Evolutionary conservation across 1,284 basidiomycete genomes (phyloP).

Genomic region (Leccinum discolor): DNA sequence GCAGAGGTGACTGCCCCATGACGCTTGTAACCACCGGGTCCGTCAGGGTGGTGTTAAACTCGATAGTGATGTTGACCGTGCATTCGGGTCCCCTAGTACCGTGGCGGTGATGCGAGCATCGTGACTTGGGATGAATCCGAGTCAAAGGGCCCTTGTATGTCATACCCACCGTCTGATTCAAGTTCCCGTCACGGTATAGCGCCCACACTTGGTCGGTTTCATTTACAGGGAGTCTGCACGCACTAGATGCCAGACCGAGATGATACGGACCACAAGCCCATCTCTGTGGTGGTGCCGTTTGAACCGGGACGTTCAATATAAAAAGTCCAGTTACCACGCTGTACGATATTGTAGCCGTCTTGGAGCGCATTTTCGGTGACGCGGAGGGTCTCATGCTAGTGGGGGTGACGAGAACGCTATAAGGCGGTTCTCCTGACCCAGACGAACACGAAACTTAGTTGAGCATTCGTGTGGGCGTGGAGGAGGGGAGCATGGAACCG

Average conservation of each 20-base stretch:
- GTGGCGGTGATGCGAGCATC: conserved; percentile 69
- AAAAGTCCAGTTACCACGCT: conserved; percentile 83
- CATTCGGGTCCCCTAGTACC: conserved; percentile 46
- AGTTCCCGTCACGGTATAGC: conserved; percentile 69
- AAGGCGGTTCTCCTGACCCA: conserved; percentile 59
- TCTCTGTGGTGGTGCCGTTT: conserved; percentile 77
- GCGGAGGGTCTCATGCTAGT: conserved; percentile 44
- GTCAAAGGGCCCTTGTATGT: conserved; percentile 44
- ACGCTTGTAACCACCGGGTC: conserved; percentile 49
- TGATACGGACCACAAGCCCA: conserved; percentile 82
- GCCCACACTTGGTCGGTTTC: conserved; percentile 76
- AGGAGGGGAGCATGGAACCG: conserved; percentile 51
- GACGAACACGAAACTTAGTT: background rate
- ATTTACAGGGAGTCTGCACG: conserved; percentile 59
- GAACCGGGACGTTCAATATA: conserved; percentile 81
- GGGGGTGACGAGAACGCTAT: conserved; percentile 67
- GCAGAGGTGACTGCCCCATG: conserved; percentile 54
- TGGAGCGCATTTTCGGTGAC: conserved; percentile 70
- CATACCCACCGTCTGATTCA: conserved; percentile 67
- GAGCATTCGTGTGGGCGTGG: background rate
- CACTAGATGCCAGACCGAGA: conserved; percentile 61
- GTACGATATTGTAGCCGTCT: conserved; percentile 82
- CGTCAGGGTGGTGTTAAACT: conserved; percentile 73
- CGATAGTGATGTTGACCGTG: conserved; percentile 66
- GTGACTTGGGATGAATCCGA: conserved; percentile 75